Base-by-base conservation (phyloP, 257 asterid genomes). In the Avicennia marina region DNA sequence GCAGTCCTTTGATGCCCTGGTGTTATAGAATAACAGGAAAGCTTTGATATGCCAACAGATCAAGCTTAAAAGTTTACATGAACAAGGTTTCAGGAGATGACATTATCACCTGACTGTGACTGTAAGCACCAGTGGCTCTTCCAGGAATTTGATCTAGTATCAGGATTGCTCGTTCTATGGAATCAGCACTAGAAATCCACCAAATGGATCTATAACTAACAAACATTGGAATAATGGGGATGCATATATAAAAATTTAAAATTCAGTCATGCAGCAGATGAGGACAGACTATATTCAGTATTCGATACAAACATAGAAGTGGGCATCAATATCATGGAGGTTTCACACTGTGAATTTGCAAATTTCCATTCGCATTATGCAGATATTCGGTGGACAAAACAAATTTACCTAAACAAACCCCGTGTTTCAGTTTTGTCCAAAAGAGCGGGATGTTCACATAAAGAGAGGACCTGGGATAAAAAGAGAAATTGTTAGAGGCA, bases 81-180 rank as follows among this genome's bases (percentile, higher is more conserved):
- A n/a, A n/a, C n/a, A n/a, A n/a, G n/a, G n/a, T n/a, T n/a, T n/a
- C n/a, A n/a, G n/a, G n/a, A n/a, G n/a, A 36, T 2, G 6, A 8
- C 41, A 36, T 36, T 2, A 24, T 58, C 65, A 88, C 98, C 90
- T 93, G 97, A 62, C 98, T 93, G 80, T 93, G 98, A 77, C 98
- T 93, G 60, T 93, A 93, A 52, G 98, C 98, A 62, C 98, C 98
- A 46, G 98, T 93, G 19, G 97, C 98, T 72, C 94, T 80, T 73
- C 98, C 98, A 49, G 98, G 98, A 75, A 93, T 93, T 74, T 86
- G 90, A 58, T 89, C 95, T 24, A 89, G 82, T 64, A 89, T 93
- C 78, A 82, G 95, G 70, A 80, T 85, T 45, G 98, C 97, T 44
- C 96, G 81, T 62, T 93, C 95, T 52, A 93, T 84, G 58, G 97